These are phyloP conservation scores for Tetrahymena elliotti DNA, from an alignment of 73 alveolate species.

Conservation along the genomic window DNA sequence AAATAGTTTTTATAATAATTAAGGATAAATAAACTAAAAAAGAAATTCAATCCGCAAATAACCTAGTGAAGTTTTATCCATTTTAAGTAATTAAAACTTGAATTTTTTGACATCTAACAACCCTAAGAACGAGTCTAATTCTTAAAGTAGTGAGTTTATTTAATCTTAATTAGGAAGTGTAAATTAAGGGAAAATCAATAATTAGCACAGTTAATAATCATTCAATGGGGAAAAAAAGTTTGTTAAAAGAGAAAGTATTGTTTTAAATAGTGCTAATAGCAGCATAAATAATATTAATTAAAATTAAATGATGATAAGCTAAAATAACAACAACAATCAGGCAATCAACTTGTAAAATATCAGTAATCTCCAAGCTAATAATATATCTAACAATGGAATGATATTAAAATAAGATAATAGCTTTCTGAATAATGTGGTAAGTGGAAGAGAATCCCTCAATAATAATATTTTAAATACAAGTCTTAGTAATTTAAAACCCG, in stretches of 20 bases:
- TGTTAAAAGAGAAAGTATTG: not conserved
- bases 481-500: not conserved
- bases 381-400: not conserved
- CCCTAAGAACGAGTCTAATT: not conserved
- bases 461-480: not conserved
- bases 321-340: not conserved
- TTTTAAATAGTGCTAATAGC: not conserved
- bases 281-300: not conserved
- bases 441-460: not conserved
- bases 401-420: not conserved
- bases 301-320: not conserved
- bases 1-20: not conserved
- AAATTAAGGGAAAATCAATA: not conserved
- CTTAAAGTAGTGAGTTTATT: not conserved
- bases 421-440: not conserved
- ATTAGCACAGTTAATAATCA: not conserved
- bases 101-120: not conserved
- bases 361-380: not conserved
- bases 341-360: not conserved
- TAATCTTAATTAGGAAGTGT: not conserved
- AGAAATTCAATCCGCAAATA: not conserved
- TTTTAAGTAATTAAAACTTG: not conserved
- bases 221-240: not conserved
- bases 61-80: not conserved
- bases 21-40: not conserved